phyloP scores from a whole-genome alignment of 2,329 filamentous ascomycete species.

The Aspergillus persii region DNA sequence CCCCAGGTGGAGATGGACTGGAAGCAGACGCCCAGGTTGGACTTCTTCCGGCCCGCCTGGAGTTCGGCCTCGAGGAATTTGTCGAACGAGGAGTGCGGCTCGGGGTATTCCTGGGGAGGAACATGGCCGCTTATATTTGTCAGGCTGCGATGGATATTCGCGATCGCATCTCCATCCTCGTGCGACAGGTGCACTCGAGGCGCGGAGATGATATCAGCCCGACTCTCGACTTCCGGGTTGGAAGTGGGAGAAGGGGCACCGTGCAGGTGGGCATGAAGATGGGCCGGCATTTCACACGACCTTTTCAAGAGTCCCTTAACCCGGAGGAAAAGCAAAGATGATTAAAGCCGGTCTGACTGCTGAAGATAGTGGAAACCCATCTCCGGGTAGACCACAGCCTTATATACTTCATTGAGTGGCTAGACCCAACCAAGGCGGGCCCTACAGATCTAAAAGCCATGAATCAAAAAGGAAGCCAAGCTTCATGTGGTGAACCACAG shows the following conservation, averaged over 20 bases:
- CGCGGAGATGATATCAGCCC: slow-evolving; percentile 10
- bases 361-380: neutral
- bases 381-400: neutral
- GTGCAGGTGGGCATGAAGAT: slow-evolving; percentile 24
- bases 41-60: slow-evolving; percentile 60
- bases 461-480: slow-evolving; percentile 22
- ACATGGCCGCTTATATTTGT: slow-evolving; percentile 19
- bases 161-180: slow-evolving; percentile 31
- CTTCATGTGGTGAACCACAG: slow-evolving; percentile 4
- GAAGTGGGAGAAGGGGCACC: slow-evolving; percentile 18
- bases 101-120: slow-evolving; percentile 20
- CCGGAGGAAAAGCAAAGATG: neutral
- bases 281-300: slow-evolving; percentile 26
- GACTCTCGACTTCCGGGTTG: slow-evolving; percentile 16
- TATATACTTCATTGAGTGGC: neutral
- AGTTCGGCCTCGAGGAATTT: slow-evolving; percentile 69
- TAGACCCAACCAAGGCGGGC: neutral
- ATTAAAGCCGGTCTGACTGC: neutral
- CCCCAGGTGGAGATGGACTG: slow-evolving; percentile 71
- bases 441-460: slow-evolving; percentile 1
- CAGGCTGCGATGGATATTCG: slow-evolving; percentile 30
- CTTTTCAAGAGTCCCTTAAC: neutral
- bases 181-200: slow-evolving; percentile 29
- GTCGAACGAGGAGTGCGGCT: slow-evolving; percentile 61
- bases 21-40: slow-evolving; percentile 72